Conservation (phyloP, 2,329 filamentous ascomycete genomes). For the Colletotrichum navitas region DNA sequence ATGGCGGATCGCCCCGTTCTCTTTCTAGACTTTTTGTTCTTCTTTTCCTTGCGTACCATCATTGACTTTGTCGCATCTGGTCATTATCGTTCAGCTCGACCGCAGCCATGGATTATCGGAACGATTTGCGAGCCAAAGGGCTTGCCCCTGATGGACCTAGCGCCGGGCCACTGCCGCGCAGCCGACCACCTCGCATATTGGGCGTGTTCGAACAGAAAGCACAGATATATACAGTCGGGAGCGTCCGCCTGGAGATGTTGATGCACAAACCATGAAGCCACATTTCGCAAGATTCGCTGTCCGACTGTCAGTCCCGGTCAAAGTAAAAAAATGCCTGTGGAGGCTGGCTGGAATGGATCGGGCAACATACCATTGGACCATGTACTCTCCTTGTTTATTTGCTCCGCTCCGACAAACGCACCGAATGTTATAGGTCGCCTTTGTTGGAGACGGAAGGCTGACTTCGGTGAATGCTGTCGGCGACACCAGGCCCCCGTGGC, state of each 20-base stretch:
- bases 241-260: conserved; percentile 68
- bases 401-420: conserved; percentile 66
- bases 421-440: conserved; percentile 60
- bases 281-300: conserved; percentile 74
- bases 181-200: conserved; percentile 62
- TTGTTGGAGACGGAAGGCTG: conserved; percentile 61
- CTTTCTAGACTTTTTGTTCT: conserved; percentile 19
- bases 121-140: conserved; percentile 61
- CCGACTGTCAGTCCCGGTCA: conserved; percentile 25
- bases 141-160: conserved; percentile 51
- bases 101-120: conserved; percentile 52
- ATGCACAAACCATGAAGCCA: conserved; percentile 75
- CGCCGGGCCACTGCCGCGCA: conserved; percentile 53
- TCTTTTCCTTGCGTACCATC: conserved; percentile 3
- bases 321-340: conserved; percentile 2
- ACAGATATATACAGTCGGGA: conserved; percentile 73
- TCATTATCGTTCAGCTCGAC: conserved; percentile 19
- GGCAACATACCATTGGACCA: conserved; percentile 72
- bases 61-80: background rate
- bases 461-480: conserved; percentile 65
- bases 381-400: conserved; percentile 63
- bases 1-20: conserved; percentile 32
- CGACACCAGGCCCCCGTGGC: conserved; percentile 59
- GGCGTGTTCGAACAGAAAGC: conserved; percentile 73
- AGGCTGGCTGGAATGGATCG: conserved; percentile 20